These are phyloP conservation scores for Trichosporon ovoides DNA, from an alignment of 1,284 basidiomycete genomes.

Conservation along the genomic window DNA sequence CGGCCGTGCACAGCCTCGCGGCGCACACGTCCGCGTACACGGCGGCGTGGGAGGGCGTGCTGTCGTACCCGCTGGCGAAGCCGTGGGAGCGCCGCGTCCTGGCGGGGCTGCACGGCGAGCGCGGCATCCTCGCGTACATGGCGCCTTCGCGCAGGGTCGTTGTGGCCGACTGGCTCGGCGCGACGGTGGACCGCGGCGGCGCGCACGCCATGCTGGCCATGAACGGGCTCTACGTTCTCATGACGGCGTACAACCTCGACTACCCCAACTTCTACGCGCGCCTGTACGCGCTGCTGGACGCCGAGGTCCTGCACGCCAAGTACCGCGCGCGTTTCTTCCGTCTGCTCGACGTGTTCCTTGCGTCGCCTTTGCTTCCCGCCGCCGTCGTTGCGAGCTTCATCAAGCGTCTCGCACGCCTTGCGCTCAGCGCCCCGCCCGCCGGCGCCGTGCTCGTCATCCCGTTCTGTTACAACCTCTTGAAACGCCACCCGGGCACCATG, in stretches of 20 bases:
- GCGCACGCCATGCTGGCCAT: slow-evolving; percentile 83
- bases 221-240: slow-evolving; percentile 85
- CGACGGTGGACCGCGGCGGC: slow-evolving; percentile 79
- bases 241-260: slow-evolving; percentile 91
- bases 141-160: slow-evolving; percentile 56
- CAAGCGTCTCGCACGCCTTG: slow-evolving; percentile 80
- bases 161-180: slow-evolving; percentile 90
- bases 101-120: slow-evolving; percentile 40
- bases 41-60: slow-evolving; percentile 35
- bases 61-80: slow-evolving; percentile 27
- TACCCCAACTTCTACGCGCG: slow-evolving; percentile 93
- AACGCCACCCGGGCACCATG: slow-evolving; percentile 87
- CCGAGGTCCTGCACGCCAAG: slow-evolving; percentile 81
- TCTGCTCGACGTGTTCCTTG: slow-evolving; percentile 80
- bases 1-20: slow-evolving; percentile 31
- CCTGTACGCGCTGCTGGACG: slow-evolving; percentile 83
- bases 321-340: slow-evolving; percentile 94
- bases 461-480: slow-evolving; percentile 91
- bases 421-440: slow-evolving; percentile 78
- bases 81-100: slow-evolving; percentile 39
- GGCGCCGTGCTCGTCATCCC: slow-evolving; percentile 87
- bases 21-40: slow-evolving; percentile 37
- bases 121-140: slow-evolving; percentile 44
- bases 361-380: slow-evolving; percentile 85
- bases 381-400: slow-evolving; percentile 88